These are phyloP conservation scores for Thielaviopsis ethacetica DNA, from an alignment of 2,329 filamentous ascomycete genomes.

Conservation along the genomic window DNA sequence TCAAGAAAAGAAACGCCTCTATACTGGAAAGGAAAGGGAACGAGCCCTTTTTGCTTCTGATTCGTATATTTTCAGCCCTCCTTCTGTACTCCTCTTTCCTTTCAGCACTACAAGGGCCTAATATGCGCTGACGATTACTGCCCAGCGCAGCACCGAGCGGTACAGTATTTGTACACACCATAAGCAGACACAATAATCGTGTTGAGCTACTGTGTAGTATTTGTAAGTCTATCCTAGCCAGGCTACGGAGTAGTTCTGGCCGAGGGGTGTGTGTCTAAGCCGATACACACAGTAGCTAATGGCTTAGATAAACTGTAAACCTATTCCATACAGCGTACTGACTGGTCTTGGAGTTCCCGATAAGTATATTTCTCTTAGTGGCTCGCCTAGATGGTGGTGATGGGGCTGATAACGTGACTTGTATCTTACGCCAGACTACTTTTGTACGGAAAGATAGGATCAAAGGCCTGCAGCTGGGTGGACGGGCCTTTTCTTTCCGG, in stretches of 20 bases:
- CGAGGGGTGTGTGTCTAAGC: background rate
- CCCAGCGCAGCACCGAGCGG: background rate
- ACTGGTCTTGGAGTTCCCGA: background rate
- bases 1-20: no score
- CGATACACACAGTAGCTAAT: background rate
- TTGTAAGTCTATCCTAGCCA: background rate
- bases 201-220: no score
- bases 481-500: background rate
- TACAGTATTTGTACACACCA: background rate
- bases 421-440: background rate
- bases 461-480: background rate
- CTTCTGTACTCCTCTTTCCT: background rate
- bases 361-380: background rate
- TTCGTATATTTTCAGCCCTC: no score
- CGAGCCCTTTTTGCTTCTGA: no score
- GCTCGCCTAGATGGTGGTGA: background rate
- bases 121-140: background rate
- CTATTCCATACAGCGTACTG: background rate
- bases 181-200: background rate
- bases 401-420: background rate
- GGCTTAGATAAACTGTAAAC: background rate
- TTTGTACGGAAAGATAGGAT: background rate
- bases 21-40: no score
- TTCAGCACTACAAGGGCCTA: background rate
- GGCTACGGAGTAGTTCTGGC: background rate